A percentile compares a stretch with the other conserved stretches of the same genome.
Evolutionary conservation across 768 basidiomycete genomes (phyloP).

Genomic region (Tephrocybe sp.): DNA sequence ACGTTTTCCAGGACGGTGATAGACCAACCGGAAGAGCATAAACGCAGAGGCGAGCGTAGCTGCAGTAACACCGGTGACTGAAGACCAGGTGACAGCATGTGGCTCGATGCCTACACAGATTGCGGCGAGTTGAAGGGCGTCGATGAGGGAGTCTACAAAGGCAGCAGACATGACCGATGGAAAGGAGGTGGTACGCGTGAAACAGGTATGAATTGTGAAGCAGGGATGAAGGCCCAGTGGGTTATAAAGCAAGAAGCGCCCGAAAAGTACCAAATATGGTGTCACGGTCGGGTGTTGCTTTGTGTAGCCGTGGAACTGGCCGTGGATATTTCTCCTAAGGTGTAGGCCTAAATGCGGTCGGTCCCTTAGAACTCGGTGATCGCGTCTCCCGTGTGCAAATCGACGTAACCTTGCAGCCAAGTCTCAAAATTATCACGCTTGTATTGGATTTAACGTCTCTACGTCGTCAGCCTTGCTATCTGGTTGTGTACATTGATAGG

Average conservation of each 20-base stretch:
- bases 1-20: slow-evolving; percentile 36
- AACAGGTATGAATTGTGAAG: background rate
- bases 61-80: slow-evolving; percentile 50
- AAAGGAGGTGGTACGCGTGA: background rate
- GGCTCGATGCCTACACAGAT: background rate
- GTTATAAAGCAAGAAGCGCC: slow-evolving; percentile 1
- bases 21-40: slow-evolving; percentile 33
- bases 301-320: slow-evolving; percentile 18
- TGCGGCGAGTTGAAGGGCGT: slow-evolving; percentile 10
- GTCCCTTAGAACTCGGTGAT: too few species aligned
- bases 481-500: too few species aligned
- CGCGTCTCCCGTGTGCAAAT: too few species aligned
- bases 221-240: too few species aligned
- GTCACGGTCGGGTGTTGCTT: slow-evolving; percentile 25
- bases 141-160: slow-evolving; percentile 5
- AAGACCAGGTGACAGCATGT: slow-evolving; percentile 11
- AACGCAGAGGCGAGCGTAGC: background rate
- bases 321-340: too few species aligned
- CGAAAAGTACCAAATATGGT: too few species aligned
- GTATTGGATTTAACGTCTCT: too few species aligned
- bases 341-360: too few species aligned
- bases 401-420: too few species aligned
- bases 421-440: too few species aligned
- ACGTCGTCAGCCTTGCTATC: too few species aligned
- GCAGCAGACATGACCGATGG: slow-evolving; percentile 4